Evolutionary conservation across 495 filamentous ascomycete genomes (phyloP).

Genomic region (Neurospora discreta): DNA sequence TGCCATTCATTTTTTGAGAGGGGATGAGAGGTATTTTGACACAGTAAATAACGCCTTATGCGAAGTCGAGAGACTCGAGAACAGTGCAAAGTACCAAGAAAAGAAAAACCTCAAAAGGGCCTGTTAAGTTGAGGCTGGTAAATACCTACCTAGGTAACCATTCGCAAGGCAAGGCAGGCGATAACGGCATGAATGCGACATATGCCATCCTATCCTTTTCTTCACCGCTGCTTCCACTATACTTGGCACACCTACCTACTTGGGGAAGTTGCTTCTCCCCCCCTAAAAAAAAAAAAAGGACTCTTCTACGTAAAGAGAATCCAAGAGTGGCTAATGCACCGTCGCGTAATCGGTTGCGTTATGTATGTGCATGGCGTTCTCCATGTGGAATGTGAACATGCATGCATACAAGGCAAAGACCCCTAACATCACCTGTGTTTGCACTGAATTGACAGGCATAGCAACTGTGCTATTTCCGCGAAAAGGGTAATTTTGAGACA

Average conservation of each 20-base stretch:
- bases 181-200: background rate
- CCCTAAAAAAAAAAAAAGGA: too few relatives aligned
- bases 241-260: too few relatives aligned
- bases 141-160: background rate
- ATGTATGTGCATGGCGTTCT: background rate
- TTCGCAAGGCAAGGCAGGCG: background rate
- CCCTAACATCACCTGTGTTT: background rate
- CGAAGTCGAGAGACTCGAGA: background rate
- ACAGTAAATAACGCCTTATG: too few relatives aligned
- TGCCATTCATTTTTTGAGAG: too few relatives aligned
- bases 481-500: background rate
- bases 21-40: too few relatives aligned
- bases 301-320: background rate
- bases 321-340: background rate
- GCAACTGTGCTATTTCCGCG: background rate
- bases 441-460: background rate
- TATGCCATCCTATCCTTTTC: background rate
- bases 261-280: too few relatives aligned
- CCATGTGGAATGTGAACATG: background rate
- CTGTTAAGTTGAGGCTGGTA: background rate
- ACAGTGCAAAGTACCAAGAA: background rate
- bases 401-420: background rate
- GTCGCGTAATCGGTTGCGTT: background rate
- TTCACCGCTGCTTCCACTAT: too few relatives aligned
- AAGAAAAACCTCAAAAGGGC: background rate